Base-by-base conservation (phyloP, 2,329 filamentous ascomycete genomes). In the Ophiostoma ips region DNA sequence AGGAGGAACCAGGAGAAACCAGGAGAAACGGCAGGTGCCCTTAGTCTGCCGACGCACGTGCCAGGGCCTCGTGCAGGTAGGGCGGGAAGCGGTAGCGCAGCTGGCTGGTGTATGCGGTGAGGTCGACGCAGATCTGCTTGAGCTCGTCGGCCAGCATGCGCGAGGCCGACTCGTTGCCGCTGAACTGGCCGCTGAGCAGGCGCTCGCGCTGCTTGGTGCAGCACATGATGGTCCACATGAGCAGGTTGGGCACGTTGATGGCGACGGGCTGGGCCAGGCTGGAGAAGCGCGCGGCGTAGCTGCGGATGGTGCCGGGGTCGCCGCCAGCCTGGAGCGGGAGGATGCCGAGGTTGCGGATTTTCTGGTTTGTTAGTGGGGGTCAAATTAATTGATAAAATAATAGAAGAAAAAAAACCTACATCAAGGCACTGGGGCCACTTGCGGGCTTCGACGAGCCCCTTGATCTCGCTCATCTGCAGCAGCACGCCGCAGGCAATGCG, bases 41-140 rank as follows among this genome's bases (percentile, higher is more conserved):
- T 60, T 63, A 76, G 60, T 88, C 84, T 41, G 83, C 81, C 46
- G 84, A 86, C 37, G 86, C 87, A 61, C 83, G 78, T 46, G 88
- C 89, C 61, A 96, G 70, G 55, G 84, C 85, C 71, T 95, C 90
- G 67, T 94, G 90, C 50, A 96, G 75, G 60, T 85, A 77, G 35
- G 86, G 84, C 47, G 87, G 87, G 68, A 96, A 76, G 61, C 92
- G 81, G 68, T 95, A 96, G 61, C 86, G 81, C 62, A 96, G 79
- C 73, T 95, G 80, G 51, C 88, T 90, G 15, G 88, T 90, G 70
- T 95, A 96, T 13, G 92, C 84, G 71, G 92, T 95, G 59, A 95
- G 67, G 66, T 96, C 90, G 64, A 88, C 81, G 36, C 86, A 88
- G 69, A 85, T 87, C 64, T 84, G 79, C 68, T 84, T 77, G 60